These are phyloP conservation scores for Radiomyces spectabilis DNA, from an alignment of 192 early-diverging fungal genomes.

Conservation along the genomic window DNA sequence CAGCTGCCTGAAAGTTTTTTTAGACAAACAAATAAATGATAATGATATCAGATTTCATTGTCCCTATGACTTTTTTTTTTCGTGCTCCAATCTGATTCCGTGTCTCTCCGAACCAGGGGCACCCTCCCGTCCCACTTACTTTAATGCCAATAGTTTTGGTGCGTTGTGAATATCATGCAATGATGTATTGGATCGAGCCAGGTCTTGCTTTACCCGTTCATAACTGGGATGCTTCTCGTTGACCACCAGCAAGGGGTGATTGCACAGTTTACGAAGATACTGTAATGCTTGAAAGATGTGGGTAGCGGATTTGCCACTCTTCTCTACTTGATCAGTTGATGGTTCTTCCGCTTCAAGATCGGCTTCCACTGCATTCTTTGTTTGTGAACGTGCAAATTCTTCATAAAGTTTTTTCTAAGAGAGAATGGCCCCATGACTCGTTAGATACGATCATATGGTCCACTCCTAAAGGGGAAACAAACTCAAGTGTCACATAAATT, in stretches of 20 bases:
- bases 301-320: slow-evolving; percentile 44
- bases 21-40: slow-evolving; percentile 2
- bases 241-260: slow-evolving; percentile 90
- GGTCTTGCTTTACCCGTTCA: slow-evolving; percentile 48
- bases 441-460: too few species aligned
- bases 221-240: slow-evolving; percentile 86
- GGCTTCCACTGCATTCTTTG: slow-evolving; percentile 39
- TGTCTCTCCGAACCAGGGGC: too few species aligned
- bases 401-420: slow-evolving; percentile 77
- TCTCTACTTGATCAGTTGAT: slow-evolving; percentile 12
- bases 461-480: too few species aligned
- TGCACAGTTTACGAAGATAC: slow-evolving; percentile 91
- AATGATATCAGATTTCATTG: neutral
- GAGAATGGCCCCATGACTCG: too few species aligned
- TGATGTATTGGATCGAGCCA: slow-evolving; percentile 50
- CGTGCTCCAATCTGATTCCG: too few species aligned
- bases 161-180: slow-evolving; percentile 70
- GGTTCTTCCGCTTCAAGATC: slow-evolving; percentile 31
- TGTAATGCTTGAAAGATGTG: slow-evolving; percentile 99
- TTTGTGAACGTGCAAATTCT: slow-evolving; percentile 76
- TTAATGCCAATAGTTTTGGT: slow-evolving; percentile 86
- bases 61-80: too few species aligned
- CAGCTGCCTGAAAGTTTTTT: slow-evolving; percentile 77
- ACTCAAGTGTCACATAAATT: too few species aligned
- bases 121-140: slow-evolving; percentile 49